Percentiles rank a stretch among this genome's conserved stretches.
phyloP scores from a whole-genome alignment of 257 asterid genomes.

The Lantana camara region DNA sequence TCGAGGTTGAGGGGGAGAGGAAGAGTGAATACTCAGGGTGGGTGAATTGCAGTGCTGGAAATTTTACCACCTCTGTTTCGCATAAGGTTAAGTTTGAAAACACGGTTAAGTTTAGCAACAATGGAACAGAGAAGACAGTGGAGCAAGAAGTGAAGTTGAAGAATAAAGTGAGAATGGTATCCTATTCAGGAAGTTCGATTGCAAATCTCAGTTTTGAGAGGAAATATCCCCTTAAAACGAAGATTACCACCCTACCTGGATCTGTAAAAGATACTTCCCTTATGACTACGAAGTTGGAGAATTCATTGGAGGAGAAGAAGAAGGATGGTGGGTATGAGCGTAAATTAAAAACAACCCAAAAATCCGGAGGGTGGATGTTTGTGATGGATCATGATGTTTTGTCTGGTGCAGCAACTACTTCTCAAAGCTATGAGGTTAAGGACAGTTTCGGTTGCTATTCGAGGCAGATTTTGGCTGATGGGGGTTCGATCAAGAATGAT shows the following conservation, averaged over 20 bases:
- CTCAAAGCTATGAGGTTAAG: constrained; percentile 41
- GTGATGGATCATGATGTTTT: constrained; percentile 60
- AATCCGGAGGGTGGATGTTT: constrained; percentile 65
- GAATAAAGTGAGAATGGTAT: constrained; percentile 34
- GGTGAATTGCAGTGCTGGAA: constrained; percentile 77
- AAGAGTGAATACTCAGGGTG: constrained; percentile 61
- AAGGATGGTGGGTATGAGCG: constrained; percentile 21
- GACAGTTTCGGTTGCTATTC: constrained; percentile 50
- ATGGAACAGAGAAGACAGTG: constrained; percentile 54
- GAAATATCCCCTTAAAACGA: constrained; percentile 55
- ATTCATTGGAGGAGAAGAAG: constrained; percentile 44
- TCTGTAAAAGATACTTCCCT: constrained; percentile 34
- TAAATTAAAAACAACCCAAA: constrained; percentile 43
- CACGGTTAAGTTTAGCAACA: constrained; percentile 38
- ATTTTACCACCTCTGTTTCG: constrained; percentile 48
- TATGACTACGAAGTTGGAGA: constrained; percentile 44
- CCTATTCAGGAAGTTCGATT: constrained; percentile 27
- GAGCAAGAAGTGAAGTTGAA: constrained; percentile 52
- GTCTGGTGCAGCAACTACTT: constrained; percentile 57
- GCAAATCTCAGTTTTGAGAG: constrained; percentile 22
- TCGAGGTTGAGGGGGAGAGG: constrained; percentile 51
- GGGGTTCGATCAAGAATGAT: constrained; percentile 45
- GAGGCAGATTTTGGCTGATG: constrained; percentile 40
- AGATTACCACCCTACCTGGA: constrained; percentile 37
- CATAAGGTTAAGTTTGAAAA: constrained; percentile 50